These are phyloP conservation scores for Teunomyces barrocoloradensis DNA, from an alignment of 805 yeast genomes.

Conservation along the genomic window DNA sequence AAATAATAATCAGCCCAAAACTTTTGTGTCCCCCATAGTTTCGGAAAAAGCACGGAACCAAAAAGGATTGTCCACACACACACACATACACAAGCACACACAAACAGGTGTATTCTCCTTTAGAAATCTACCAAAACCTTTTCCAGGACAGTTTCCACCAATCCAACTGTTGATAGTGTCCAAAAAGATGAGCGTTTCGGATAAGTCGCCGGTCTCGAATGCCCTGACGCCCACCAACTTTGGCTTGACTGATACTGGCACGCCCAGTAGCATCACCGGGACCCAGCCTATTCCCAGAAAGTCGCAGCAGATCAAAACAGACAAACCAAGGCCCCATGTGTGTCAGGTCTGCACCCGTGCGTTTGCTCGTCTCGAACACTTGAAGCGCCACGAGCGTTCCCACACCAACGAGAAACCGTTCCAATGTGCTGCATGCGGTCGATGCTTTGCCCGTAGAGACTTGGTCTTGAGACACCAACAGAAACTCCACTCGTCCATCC, in stretches of 20 bases:
- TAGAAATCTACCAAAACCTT: too few relatives aligned
- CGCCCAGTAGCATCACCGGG: constrained; percentile 4
- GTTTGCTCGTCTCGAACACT: constrained; percentile 91
- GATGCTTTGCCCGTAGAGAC: constrained; percentile 91
- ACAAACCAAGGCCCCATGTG: constrained; percentile 90
- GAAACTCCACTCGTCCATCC: constrained; percentile 70
- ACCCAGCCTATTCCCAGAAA: constrained; percentile 81
- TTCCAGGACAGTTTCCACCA: too few relatives aligned
- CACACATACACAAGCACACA: neutral
- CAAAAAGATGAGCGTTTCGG: constrained; percentile 10
- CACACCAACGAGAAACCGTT: constrained; percentile 90
- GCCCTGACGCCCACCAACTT: constrained; percentile 10
- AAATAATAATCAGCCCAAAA: constrained; percentile 3
- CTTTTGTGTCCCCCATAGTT: constrained; percentile 4
- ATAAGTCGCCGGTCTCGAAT: constrained; percentile 10
- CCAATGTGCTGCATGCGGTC: constrained; percentile 93
- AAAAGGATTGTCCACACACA: constrained; percentile 1
- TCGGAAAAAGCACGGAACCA: constrained; percentile 3
- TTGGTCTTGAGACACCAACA: constrained; percentile 91
- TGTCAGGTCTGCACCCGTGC: constrained; percentile 92
- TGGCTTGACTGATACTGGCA: constrained; percentile 1
- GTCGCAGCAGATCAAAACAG: constrained; percentile 79
- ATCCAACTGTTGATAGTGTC: too few relatives aligned
- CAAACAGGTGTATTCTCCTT: neutral
- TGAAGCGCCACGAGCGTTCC: constrained; percentile 87